Base-by-base conservation (phyloP, 129 eudicot species). In the Flaveria bidentis region DNA sequence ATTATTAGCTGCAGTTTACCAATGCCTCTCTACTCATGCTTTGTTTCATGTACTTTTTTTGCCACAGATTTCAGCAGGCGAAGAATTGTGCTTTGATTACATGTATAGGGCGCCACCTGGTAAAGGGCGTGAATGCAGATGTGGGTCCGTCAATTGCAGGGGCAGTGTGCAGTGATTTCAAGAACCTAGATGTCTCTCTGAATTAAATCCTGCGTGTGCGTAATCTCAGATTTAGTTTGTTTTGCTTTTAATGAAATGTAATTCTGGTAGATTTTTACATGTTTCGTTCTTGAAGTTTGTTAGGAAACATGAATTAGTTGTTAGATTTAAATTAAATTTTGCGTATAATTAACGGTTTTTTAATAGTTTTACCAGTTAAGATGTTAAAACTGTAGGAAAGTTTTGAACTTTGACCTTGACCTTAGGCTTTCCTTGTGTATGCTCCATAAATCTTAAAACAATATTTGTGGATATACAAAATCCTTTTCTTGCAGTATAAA, bases 71-170 rank as follows among this genome's bases (percentile, higher is more conserved):
- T 80, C 84, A 65, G 39, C 67, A 26, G 98, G 98, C 2, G 98
- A 92, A 85, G 98, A 92, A 67, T 76, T 92, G 79, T 86, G 91
- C 16, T 92, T 87, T 50, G 88, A 89, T 77, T 92, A 84, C 73
- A 82, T 86, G 62, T 83, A 89, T 80, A 90, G 87, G 83, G 82
- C 73, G 30, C 46, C 57, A 57, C 81, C 88, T 45, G 97, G 91
- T 52, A 84, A 79, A 82, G 98, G 93, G 67, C 81, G 83, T 25
- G 82, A 76, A 26, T 92, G 97, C 90, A 83, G 46, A n/a, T 92
- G 98, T 79, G 91, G 91, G 56, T 77, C 91, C 80, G 79, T 87
- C 45, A 92, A 83, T 68, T 92, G 98, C 86, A 84, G 86, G 78
- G 98, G 96, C 47, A 82, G 88, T 9, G 87, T 92, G 58, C 81